Conservation (phyloP, 2,329 filamentous ascomycete genomes). For the Colletotrichum tamarilloi region DNA sequence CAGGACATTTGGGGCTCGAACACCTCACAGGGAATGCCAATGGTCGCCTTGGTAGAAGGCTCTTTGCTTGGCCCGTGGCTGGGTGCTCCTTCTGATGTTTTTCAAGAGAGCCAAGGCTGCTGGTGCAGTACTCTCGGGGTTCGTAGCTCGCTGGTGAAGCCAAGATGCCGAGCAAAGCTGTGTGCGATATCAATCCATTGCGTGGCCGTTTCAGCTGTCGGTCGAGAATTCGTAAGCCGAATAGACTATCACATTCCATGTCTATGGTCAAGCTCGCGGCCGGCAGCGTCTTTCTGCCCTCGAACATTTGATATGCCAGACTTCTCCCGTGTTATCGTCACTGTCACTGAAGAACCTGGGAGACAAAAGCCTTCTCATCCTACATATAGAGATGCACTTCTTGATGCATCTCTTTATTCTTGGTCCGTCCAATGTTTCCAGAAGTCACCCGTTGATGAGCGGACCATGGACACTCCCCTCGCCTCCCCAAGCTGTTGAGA, state of each 20-base stretch:
- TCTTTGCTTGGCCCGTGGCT: conserved; percentile 7
- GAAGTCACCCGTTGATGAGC: background rate
- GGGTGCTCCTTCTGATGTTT: background rate
- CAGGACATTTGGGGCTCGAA: conserved; percentile 8
- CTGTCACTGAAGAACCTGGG: background rate
- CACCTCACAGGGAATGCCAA: conserved; percentile 5
- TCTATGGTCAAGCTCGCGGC: background rate
- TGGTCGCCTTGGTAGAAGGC: background rate
- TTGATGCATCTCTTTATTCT: too few relatives aligned
- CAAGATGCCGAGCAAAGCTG: background rate
- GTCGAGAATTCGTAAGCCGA: background rate
- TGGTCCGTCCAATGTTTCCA: background rate
- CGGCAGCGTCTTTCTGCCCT: background rate
- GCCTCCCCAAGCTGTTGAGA: background rate
- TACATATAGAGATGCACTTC: background rate
- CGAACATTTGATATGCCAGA: background rate
- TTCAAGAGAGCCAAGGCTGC: background rate
- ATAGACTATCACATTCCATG: background rate
- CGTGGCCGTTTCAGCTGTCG: background rate
- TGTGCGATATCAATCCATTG: background rate
- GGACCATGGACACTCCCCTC: background rate
- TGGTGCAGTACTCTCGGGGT: background rate
- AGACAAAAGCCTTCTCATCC: background rate
- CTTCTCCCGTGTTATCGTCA: background rate
- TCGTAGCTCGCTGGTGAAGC: background rate